These are phyloP conservation scores for Penicillium sclerotiorum DNA, from an alignment of 2,329 filamentous ascomycete genomes.

Conservation along the genomic window DNA sequence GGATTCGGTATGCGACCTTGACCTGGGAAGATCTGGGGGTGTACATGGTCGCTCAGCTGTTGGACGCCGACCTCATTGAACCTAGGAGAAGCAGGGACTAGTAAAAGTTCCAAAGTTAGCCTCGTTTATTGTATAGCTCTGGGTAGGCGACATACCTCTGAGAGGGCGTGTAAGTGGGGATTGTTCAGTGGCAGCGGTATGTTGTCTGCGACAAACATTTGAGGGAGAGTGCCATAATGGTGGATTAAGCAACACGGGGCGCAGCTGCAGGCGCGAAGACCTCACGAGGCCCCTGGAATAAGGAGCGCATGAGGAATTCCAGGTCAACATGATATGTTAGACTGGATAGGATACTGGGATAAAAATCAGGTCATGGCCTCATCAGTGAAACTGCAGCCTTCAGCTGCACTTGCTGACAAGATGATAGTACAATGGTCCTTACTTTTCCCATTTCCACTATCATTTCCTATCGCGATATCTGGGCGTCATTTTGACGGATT, in stretches of 20 bases:
- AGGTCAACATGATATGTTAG: conserved; percentile 26
- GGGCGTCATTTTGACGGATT: conserved; percentile 24
- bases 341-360: not conserved
- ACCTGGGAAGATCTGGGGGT: conserved; percentile 76
- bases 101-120: conserved; percentile 11
- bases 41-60: conserved; percentile 82
- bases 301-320: conserved; percentile 32
- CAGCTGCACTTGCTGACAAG: conserved; percentile 10
- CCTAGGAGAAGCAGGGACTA: conserved; percentile 58
- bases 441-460: conserved; percentile 18
- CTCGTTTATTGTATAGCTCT: conserved; percentile 3
- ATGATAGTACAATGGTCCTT: not conserved
- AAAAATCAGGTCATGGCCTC: conserved; percentile 27
- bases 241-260: conserved; percentile 20
- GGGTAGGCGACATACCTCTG: conserved; percentile 26
- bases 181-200: conserved; percentile 10
- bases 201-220: conserved; percentile 16
- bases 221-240: conserved; percentile 15
- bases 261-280: conserved; percentile 28
- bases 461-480: conserved; percentile 27
- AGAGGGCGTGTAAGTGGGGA: conserved; percentile 24
- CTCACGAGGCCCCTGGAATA: conserved; percentile 34
- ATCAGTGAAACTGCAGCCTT: conserved; percentile 18
- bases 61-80: conserved; percentile 95
- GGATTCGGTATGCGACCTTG: conserved; percentile 58